Base-by-base conservation (phyloP, 1,284 basidiomycete genomes). In the Tilletia indica region DNA sequence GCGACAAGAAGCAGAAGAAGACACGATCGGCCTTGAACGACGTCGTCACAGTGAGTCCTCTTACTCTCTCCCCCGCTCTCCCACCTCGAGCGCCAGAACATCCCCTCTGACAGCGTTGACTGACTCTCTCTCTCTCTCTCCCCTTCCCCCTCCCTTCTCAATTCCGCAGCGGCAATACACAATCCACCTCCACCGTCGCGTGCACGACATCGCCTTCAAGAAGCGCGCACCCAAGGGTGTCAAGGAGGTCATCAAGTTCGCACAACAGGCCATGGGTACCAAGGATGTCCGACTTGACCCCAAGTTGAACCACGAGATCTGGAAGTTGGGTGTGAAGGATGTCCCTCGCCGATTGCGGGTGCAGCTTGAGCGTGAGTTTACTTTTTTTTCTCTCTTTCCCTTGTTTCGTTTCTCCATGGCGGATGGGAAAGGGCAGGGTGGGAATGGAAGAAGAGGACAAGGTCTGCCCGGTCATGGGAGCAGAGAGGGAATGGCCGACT, bases 221-320 rank as follows among this genome's bases (percentile, higher is more conserved):
- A 82, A 82, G 80, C 80, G 80, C 63, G 81, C 82, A 47, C 82
- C 82, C 68, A 77, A 73, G 73, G 82, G 78, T 68, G 79, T 83
- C 72, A 83, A 83, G 80, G 82, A 81, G 77, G 82, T 83, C 42
- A 74, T 80, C 71, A 76, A 78, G 70, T 83, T 82, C 69, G 81
- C 82, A 49, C 80, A 82, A 76, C 82, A 83, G 78, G 73, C 81
- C 31, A 83, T 83, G 82, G 82, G 82, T 70, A 82, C 80, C 73
- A 73, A 83, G 80, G 82, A 83, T 66, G 82, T 83, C 67, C 80
- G 82, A 68, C 70, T 83, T n/a, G 82, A 83, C 80, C 82, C 82
- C 70, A 83, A 83, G 79, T 77, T 82, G 69, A 83, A 83, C 80
- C 80, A 83, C 76, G 82, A 82, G 78, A 76, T 83, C 71, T 83